Evolutionary conservation across 2,329 filamentous ascomycete genomes (phyloP), one percentile per base, ranked within the genome.

Genomic region (Hymenoscyphus repandus): DNA sequence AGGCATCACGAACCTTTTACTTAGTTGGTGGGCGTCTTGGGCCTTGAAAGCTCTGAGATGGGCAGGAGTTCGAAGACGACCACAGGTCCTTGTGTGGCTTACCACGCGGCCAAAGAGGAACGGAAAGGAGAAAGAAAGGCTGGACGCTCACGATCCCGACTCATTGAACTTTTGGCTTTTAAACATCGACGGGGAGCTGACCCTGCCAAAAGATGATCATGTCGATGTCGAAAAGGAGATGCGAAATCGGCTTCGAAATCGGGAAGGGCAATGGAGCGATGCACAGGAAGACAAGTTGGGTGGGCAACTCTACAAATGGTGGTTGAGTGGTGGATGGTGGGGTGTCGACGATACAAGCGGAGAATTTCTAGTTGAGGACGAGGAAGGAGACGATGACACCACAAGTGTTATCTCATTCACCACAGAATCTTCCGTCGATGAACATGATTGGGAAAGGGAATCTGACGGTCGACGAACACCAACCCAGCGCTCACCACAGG

Each of bases 191-290:
- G 79, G 77, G 4, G 72, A 74, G 52, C 68, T 80, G 30, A 70
- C 73, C 20, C 69, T 85, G 22, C 79, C 84, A 1, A 75, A 74
- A 17, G 75, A 80, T 55, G 77, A 85, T 32, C 75, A 83, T 33
- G 80, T 90, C 27, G 91, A 97, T 61, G 83, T 96, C 1, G 92
- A 96, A 68, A 75, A 74, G 1, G 88, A 93, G 65, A 83, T 91
- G 59, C 80, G 88, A 58, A 79, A 79, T 48, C 75, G 82, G 44
- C 71, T 86, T 30, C 68, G 69, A 51, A 72, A 66, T 41, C 69
- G 66, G 49, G 66, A 63, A 62, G 66, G 58, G 30, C 58, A 66
- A 36, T 72, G 70, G 67, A 68, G 69, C 43, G 65, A 71, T 13
- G 57, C 72, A 6, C 72, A 82, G 37, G 87, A 93, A 59, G 77